Evolutionary conservation across 169 alveolate species (phyloP), one percentile per base, ranked within the genome.

Genomic region (Babesia gibsoni): DNA sequence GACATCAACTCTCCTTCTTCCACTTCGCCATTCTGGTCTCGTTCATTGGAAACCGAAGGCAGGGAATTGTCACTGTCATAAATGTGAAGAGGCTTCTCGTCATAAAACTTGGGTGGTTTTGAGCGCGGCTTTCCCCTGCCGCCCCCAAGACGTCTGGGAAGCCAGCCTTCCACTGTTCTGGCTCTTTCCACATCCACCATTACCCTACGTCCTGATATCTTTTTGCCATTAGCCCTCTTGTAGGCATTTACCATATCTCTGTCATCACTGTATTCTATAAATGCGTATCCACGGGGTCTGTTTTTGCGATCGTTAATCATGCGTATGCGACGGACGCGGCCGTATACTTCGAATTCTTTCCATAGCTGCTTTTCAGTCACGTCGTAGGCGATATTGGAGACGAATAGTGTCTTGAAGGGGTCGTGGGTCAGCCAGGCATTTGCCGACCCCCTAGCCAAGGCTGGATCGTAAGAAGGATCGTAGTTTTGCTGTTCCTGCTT

Each of bases 101-200:
- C 86, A 57, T 63, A 67, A 74, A 64, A 74, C 78, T 57, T 86
- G 57, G 56, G 86, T 0, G 86, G 86, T 41, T 66, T 73, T 16
- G 86, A 68, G 53, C 93, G 80, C 27, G 92, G 67, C 20, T 79
- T 90, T n/a, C 99, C 99, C 52, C 90, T 88, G 12, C 99, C 99
- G 16, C 99, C 99, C 9, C 98, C 98, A 32, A 94, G 85, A 61
- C 98, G 88, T 48, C 97, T 88, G 1, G 99, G 99, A 45, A 84
- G 73, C 97, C 98, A 97, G 29, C 95, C 96, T 18, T 85, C 88
- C 18, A 92, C 96, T 1, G 97, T 94, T 43, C 99, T 83, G 27
- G 97, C 98, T 35, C 98, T 82, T 78, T 97, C 99, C 25, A 87
- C 94, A 81, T 97, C 99, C 8, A 96, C 98, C 45, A 94, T 65